Evolutionary conservation across 345 rosid species (phyloP).

Genomic region (Sonneratia caseolaris): DNA sequence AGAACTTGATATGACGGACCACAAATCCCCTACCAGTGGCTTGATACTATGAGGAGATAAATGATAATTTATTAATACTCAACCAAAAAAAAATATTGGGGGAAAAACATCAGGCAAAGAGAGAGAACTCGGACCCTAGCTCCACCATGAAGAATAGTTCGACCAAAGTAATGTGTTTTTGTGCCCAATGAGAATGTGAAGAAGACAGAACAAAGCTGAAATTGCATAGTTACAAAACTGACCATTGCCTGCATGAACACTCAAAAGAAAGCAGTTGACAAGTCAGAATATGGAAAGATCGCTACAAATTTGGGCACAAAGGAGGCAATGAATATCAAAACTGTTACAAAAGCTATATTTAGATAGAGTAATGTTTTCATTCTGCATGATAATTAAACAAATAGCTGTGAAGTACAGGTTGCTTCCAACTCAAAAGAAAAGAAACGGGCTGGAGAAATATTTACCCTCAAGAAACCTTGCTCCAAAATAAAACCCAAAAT

Average conservation of each 20-base stretch:
- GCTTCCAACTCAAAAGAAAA: neutral
- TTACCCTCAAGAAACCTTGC: slow-evolving; percentile 57
- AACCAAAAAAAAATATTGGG: slow-evolving; percentile 3
- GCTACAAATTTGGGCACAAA: neutral
- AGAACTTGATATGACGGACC: slow-evolving; percentile 79
- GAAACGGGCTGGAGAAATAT: slow-evolving; percentile 2
- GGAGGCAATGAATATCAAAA: neutral
- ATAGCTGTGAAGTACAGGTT: neutral
- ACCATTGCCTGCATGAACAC: slow-evolving; percentile 65
- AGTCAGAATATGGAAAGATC: neutral
- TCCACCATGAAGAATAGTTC: slow-evolving; percentile 96
- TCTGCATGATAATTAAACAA: neutral
- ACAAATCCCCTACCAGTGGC: slow-evolving; percentile 98
- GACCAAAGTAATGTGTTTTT: slow-evolving; percentile 89
- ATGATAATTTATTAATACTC: slow-evolving; percentile 5
- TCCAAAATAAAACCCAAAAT: slow-evolving; percentile 67
- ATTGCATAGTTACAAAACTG: slow-evolving; percentile 83
- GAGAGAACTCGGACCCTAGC: slow-evolving; percentile 55
- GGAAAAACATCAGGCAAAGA: neutral
- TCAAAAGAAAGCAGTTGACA: slow-evolving; percentile 1
- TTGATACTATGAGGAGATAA: slow-evolving; percentile 55
- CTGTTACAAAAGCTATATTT: neutral
- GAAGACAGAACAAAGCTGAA: slow-evolving; percentile 92
- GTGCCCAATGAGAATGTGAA: slow-evolving; percentile 98
- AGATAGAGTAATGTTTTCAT: neutral